Base-by-base conservation (phyloP, 768 basidiomycete genomes). In the Dictyophora rubrovolvata region DNA sequence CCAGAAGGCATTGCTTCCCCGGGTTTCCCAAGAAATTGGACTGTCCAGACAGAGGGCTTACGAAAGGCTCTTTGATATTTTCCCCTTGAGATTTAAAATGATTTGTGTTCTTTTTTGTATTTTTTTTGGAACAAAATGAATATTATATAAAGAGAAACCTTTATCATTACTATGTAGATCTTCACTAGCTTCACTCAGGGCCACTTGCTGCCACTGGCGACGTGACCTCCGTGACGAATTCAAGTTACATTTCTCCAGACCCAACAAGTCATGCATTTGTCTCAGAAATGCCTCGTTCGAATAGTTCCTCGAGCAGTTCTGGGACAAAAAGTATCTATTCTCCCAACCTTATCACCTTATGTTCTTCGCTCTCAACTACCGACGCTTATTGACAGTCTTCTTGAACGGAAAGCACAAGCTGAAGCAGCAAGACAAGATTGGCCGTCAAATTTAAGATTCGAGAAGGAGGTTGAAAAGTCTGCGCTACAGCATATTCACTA, bases 1-100 rank as follows among this genome's bases (percentile, higher is more conserved):
- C 61, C 63, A n/a, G 42, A 42, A n/a, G 67, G 63, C 10, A 48
- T 10, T 22, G 51, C 11, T 10, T 71, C 72, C 12, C 76, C 76
- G 17, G 77, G 76, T 7, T 77, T 78, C 64, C 74, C 77, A 6
- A 60, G 63, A 10, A 73, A 75, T 1, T 78, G 76, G 76, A 65
- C 65, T 52, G 71, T 77, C 20, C 66, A 63, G 18, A 65, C 64
- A 0, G 76, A 77, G 63, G 69, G 69, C 1, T 50, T 77, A 10
- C 71, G 67, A 49, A 68, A 60, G 48, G 72, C 75, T 23, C 60
- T 77, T 54, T 77, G 42, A 37, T 34, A 28, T 28, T 28, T 16
- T 49, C 23, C 11, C 47, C 14, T 16, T 11, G 46, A 28, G 12
- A 12, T 52, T 52, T 20, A 2, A 4, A 12, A 4, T 42, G 42